Percentiles rank a stretch among this genome's conserved stretches.
Conservation (phyloP, 495 filamentous ascomycete genomes). For the Aspergillus bridgeri region DNA sequence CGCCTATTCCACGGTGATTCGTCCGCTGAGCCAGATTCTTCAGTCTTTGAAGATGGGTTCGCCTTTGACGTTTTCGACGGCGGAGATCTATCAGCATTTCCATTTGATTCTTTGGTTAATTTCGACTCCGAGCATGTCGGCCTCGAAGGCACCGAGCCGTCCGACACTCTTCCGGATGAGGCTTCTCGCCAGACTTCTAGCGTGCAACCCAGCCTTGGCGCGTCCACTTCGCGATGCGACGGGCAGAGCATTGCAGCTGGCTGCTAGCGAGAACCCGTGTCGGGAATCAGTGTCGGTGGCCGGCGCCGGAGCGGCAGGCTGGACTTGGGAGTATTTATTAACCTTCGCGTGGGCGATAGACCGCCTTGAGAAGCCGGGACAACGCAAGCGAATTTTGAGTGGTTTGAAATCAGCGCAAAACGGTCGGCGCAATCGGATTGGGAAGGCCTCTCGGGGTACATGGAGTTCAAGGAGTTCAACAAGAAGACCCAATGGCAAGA, state of each 20-base stretch:
- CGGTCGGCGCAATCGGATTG: constrained; percentile 37
- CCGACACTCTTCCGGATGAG: constrained; percentile 54
- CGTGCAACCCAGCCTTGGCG: constrained; percentile 89
- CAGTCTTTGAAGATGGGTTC: constrained; percentile 73
- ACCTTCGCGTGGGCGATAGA: constrained; percentile 48
- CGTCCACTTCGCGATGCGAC: constrained; percentile 89
- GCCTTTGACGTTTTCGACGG: constrained; percentile 61
- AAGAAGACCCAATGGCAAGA: constrained; percentile 22
- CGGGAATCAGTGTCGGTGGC: constrained; percentile 26
- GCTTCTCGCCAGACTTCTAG: constrained; percentile 56
- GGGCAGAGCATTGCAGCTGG: constrained; percentile 76
- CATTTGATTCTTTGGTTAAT: constrained; percentile 84
- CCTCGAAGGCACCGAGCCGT: constrained; percentile 46
- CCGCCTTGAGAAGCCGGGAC: constrained; percentile 37
- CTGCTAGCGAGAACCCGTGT: constrained; percentile 42
- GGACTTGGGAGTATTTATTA: constrained; percentile 45
- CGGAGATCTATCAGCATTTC: constrained; percentile 58
- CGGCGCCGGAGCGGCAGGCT: constrained; percentile 32
- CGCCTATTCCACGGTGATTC: constrained; percentile 66
- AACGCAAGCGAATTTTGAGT: constrained; percentile 25
- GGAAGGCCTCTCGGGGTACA: constrained; percentile 29
- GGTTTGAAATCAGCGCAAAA: constrained; percentile 25
- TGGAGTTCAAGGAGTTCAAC: constrained; percentile 45
- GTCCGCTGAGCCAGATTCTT: constrained; percentile 68
- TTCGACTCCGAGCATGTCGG: constrained; percentile 61